Conservation (phyloP, 768 basidiomycete species). For the Termitomyces sp. region DNA sequence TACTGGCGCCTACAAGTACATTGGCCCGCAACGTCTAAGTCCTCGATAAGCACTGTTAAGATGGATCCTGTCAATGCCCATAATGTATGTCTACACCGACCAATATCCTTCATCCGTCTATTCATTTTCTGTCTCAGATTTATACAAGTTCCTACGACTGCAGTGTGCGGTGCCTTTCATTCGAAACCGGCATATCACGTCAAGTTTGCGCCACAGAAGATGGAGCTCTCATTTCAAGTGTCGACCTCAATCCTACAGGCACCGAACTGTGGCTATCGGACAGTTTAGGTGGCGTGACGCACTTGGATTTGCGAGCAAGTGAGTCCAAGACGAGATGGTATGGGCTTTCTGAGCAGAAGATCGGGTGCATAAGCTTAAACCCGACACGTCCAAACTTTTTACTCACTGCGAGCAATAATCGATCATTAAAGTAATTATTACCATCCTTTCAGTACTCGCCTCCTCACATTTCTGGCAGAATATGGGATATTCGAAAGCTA, state of each 20-base stretch:
- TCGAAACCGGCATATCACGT: constrained; percentile 63
- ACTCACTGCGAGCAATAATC: constrained; percentile 73
- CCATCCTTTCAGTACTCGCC: neutral
- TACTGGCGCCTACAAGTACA: constrained; percentile 79
- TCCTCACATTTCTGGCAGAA: constrained; percentile 31
- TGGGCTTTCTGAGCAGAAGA: constrained; percentile 63
- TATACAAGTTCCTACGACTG: constrained; percentile 83
- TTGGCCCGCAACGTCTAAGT: constrained; percentile 78
- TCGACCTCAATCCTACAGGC: constrained; percentile 64
- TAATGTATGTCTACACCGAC: constrained; percentile 39
- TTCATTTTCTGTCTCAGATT: constrained; percentile 37
- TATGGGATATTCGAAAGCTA: constrained; percentile 79
- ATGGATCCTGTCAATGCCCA: constrained; percentile 73
- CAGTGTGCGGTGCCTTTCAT: constrained; percentile 67
- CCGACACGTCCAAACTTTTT: constrained; percentile 61
- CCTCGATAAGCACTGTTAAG: constrained; percentile 75
- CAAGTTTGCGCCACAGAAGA: constrained; percentile 66
- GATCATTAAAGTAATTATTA: constrained; percentile 54
- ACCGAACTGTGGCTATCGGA: constrained; percentile 87
- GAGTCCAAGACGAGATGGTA: constrained; percentile 54
- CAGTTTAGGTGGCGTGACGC: constrained; percentile 62
- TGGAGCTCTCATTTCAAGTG: constrained; percentile 51
- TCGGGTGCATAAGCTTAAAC: constrained; percentile 78
- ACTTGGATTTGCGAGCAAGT: constrained; percentile 68
- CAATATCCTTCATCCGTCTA: neutral